These are phyloP conservation scores for Neckera pumila DNA, from an alignment of 225 moss, liverwort and hornwort species.

Conservation along the genomic window DNA sequence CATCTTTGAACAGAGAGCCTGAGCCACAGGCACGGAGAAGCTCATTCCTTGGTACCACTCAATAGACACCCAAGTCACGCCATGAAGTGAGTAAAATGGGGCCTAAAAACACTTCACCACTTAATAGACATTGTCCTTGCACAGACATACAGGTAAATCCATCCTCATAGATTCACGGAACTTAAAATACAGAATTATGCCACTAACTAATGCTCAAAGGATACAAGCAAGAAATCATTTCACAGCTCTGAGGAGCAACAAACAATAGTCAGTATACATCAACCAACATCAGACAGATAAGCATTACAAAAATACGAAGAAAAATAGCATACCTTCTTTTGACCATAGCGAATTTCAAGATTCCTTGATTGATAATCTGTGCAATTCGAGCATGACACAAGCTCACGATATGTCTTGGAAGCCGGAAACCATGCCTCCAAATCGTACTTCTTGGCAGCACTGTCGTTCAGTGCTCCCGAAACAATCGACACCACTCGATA, in stretches of 20 bases:
- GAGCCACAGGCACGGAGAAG: neutral
- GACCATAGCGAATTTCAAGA: conserved; percentile 77
- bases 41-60: neutral
- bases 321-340: conserved; percentile 49
- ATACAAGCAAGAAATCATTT: neutral
- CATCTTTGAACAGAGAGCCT: neutral
- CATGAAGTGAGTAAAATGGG: neutral
- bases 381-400: conserved; percentile 97
- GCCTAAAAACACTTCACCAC: neutral
- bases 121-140: neutral
- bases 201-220: neutral
- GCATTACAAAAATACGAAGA: neutral
- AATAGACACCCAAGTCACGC: neutral
- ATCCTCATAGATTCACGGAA: neutral
- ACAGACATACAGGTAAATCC: neutral
- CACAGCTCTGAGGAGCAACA: neutral
- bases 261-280: neutral
- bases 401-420: conserved; percentile 68
- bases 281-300: neutral
- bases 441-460: conserved; percentile 95
- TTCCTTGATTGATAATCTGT: conserved; percentile 80
- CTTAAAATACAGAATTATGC: neutral
- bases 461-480: conserved; percentile 83
- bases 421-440: conserved; percentile 97
- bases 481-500: conserved; percentile 86